Evolutionary conservation across 306 rosid species (phyloP).

Genomic region (Sesbania bispinosa): DNA sequence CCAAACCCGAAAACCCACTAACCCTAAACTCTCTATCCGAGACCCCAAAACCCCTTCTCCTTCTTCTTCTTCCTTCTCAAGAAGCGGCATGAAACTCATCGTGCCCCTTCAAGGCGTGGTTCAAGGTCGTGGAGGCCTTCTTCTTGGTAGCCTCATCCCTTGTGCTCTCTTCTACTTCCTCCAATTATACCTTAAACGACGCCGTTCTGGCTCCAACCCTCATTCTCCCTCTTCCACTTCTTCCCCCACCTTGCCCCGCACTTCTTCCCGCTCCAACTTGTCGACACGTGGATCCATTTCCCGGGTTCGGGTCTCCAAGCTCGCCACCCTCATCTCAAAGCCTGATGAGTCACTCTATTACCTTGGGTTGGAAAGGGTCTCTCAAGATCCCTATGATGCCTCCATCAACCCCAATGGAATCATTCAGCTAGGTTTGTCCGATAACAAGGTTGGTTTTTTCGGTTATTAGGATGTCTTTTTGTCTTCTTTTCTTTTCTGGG

Average conservation of each 20-base stretch:
- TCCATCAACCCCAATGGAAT: constrained; percentile 58
- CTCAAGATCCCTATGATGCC: constrained; percentile 51
- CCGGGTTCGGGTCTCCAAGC: constrained; percentile 51
- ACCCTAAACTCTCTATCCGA: background rate
- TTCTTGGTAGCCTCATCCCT: constrained; percentile 85
- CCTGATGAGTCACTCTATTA: constrained; percentile 76
- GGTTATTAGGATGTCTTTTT: background rate
- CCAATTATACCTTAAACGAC: constrained; percentile 78
- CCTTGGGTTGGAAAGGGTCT: constrained; percentile 57
- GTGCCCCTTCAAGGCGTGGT: constrained; percentile 92
- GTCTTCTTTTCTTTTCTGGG: background rate
- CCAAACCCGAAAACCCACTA: constrained; percentile 26
- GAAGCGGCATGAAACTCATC: constrained; percentile 65
- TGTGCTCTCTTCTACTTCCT: constrained; percentile 89
- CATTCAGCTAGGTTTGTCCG: constrained; percentile 76
- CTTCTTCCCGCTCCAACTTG: constrained; percentile 69
- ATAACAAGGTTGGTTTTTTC: constrained; percentile 54
- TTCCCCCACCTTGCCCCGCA: constrained; percentile 45
- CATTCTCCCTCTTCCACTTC: constrained; percentile 29
- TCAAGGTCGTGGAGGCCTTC: constrained; percentile 91
- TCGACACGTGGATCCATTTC: constrained; percentile 64
- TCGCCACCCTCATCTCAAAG: constrained; percentile 44
- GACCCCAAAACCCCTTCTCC: constrained; percentile 3
- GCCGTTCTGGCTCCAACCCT: constrained; percentile 50
- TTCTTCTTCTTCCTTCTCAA: constrained; percentile 20